Conservation (phyloP, 2,329 filamentous ascomycete species). For the Xylaria multiplex region DNA sequence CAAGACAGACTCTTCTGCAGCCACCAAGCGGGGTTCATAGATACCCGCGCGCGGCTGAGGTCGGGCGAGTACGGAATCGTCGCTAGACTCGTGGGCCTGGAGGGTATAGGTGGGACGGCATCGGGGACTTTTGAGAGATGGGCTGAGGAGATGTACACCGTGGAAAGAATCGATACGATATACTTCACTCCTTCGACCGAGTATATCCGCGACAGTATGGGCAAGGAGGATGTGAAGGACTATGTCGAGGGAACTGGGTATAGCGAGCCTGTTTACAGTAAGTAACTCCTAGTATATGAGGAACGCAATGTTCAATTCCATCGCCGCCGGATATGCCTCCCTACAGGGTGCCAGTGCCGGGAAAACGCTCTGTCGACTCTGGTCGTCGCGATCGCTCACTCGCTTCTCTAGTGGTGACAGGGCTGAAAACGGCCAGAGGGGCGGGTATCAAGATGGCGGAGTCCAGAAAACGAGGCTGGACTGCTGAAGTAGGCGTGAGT, state of each 20-base stretch:
- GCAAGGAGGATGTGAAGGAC: background rate
- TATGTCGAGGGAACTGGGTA: background rate
- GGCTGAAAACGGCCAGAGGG: background rate
- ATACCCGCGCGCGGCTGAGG: background rate
- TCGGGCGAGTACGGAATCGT: background rate
- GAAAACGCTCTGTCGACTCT: no score
- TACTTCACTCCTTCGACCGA: background rate
- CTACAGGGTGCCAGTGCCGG: no score
- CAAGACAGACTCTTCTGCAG: no score
- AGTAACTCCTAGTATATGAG: no score
- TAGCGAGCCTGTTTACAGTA: background rate
- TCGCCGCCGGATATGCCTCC: no score
- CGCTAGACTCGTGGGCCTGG: background rate
- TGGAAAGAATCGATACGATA: background rate
- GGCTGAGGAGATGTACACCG: background rate
- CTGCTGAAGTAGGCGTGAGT: background rate
- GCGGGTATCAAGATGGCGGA: background rate
- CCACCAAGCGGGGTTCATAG: no score
- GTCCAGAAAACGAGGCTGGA: no score
- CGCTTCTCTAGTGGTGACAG: background rate
- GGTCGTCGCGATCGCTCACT: no score
- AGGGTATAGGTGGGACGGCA: background rate
- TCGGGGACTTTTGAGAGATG: background rate
- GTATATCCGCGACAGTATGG: background rate
- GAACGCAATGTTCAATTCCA: no score